Percentiles rank a stretch among this genome's conserved stretches.
phyloP scores from a whole-genome alignment of 2,329 filamentous ascomycete species.

The Alternaria ethzedia region DNA sequence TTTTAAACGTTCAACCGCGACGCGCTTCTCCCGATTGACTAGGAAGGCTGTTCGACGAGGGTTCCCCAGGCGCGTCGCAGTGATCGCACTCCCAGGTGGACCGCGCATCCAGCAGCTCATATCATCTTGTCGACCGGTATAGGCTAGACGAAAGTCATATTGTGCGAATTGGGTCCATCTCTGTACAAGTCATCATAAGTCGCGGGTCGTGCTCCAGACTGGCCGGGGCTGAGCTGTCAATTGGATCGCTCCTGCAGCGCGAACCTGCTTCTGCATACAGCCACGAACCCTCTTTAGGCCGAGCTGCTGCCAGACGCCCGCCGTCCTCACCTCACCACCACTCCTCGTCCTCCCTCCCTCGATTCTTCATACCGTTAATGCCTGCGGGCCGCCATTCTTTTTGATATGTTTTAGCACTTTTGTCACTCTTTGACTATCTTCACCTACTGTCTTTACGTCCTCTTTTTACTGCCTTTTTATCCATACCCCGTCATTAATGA shows the following conservation, averaged over 20 bases:
- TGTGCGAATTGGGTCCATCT: constrained; percentile 20
- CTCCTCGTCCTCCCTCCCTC: constrained; percentile 36
- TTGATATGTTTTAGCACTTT: constrained; percentile 44
- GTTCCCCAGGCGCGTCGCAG: constrained; percentile 28
- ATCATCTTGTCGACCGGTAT: neutral
- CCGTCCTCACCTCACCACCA: constrained; percentile 38
- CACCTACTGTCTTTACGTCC: constrained; percentile 26
- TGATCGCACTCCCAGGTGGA: constrained; percentile 22
- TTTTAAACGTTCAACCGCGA: constrained; percentile 33
- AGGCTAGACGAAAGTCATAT: constrained; percentile 12
- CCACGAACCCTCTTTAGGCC: constrained; percentile 35
- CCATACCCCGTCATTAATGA: constrained; percentile 39
- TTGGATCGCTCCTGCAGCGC: constrained; percentile 43
- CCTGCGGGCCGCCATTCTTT: constrained; percentile 45
- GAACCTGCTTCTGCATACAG: constrained; percentile 33
- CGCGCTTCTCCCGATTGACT: constrained; percentile 35
- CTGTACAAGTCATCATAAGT: constrained; percentile 17
- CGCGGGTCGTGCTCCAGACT: constrained; percentile 38
- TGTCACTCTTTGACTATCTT: constrained; percentile 43
- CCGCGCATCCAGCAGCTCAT: constrained; percentile 1
- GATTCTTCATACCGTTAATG: constrained; percentile 43
- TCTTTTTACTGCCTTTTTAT: constrained; percentile 19
- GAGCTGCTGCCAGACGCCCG: constrained; percentile 24
- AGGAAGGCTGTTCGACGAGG: constrained; percentile 27
- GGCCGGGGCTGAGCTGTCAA: constrained; percentile 33